Evolutionary conservation across 306 rosid species (phyloP), one percentile per base, ranked within the genome.

Genomic region (Dalbergia cochinchinensis): DNA sequence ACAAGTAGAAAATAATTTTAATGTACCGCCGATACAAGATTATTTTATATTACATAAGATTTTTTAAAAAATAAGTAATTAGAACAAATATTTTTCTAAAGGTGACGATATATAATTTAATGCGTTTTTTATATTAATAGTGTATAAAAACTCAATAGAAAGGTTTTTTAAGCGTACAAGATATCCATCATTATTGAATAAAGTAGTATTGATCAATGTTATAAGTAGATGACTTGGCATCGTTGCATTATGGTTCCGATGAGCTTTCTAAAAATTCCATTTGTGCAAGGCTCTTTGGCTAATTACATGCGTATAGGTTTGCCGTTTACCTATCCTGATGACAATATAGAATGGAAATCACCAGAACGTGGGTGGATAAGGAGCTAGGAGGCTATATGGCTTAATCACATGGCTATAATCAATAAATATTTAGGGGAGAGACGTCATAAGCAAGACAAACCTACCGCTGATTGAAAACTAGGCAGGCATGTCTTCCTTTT

Each of bases 401-500:
- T 54, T 54, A 11, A 11, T 54, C 51, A n/a, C 50, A 34, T 35
- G 13, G 8, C 11, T 7, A 39, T 18, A 13, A 5, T 7, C 2
- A 41, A 47, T 55, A 39, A 66, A 66, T 53, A 35, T 53, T 39
- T 31, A 26, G 41, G 54, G 22, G 45, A 58, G 22, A 78, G 18
- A 78, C 54, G 50, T 68, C 69, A 60, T 15, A 22, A 41, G 22
- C 31, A 44, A 22, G 31, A 31, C 51, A 37, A 45, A 18, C 65
- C 48, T 63, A 65, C 57, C 66, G 26, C 18, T 50, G 14, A 48
- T 44, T 58, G 77, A 85, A 63, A 81, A 72, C 42, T 11, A 20
- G 65, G 65, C n/a, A 60, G 69, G 33, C 74, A 11, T 16, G 45
- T 18, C 54, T 50, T 64, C 7, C 69, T 59, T 45, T 54, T 44